Conservation (phyloP, 108 stramenopile genomes). For the Nitzschia sp. region DNA sequence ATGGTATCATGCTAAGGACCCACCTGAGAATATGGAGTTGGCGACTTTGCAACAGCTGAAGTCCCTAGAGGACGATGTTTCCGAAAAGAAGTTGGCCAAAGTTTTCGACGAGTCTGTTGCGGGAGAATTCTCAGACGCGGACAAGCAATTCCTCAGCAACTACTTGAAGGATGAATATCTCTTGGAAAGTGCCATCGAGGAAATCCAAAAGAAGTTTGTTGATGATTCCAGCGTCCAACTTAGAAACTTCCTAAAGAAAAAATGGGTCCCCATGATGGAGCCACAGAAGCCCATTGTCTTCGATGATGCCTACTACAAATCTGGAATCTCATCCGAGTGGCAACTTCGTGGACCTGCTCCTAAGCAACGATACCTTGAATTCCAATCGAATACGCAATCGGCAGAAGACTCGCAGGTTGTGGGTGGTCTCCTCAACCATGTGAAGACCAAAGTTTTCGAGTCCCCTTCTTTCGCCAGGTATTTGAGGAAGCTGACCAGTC, state of each 20-base stretch:
- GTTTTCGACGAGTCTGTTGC: not conserved
- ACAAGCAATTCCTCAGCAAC: constrained; percentile 56
- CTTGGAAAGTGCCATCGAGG: constrained; percentile 50
- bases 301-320: constrained; percentile 53
- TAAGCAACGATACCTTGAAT: constrained; percentile 88
- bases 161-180: constrained; percentile 72
- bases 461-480: constrained; percentile 61
- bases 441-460: constrained; percentile 54
- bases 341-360: constrained; percentile 87
- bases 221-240: constrained; percentile 83
- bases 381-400: constrained; percentile 11
- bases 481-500: constrained; percentile 55
- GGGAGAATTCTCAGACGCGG: constrained; percentile 44
- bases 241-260: constrained; percentile 62
- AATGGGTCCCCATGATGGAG: constrained; percentile 52
- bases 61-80: constrained; percentile 41
- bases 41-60: constrained; percentile 80
- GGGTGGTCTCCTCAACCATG: constrained; percentile 44
- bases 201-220: constrained; percentile 71
- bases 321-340: constrained; percentile 75
- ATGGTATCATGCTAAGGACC: constrained; percentile 79
- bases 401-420: constrained; percentile 18
- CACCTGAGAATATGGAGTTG: constrained; percentile 52
- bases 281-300: constrained; percentile 22
- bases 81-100: not conserved